These are phyloP conservation scores for Xylaria acuta DNA, from an alignment of 495 filamentous ascomycete genomes.

Conservation along the genomic window DNA sequence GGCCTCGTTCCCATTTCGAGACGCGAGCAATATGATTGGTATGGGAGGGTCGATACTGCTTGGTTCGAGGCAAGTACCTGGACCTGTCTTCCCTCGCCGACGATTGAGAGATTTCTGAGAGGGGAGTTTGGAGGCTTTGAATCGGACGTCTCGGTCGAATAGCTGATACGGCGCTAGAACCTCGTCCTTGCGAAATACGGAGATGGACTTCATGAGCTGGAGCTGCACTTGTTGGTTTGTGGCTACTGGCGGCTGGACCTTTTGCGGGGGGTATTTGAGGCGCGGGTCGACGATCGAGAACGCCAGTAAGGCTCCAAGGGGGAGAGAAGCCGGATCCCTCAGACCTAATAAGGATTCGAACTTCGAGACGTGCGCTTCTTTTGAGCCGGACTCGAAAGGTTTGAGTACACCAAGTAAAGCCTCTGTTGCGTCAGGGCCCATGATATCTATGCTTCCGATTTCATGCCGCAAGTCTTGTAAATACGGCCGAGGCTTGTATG, in stretches of 20 bases:
- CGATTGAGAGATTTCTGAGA: conserved; percentile 87
- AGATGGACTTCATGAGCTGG: conserved; percentile 57
- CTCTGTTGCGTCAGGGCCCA: conserved; percentile 84
- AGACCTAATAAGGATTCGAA: conserved; percentile 73
- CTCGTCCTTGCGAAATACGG: conserved; percentile 73
- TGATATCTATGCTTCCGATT: conserved; percentile 90
- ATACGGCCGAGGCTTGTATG: conserved; percentile 72
- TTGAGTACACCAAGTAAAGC: conserved; percentile 74
- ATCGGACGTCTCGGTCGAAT: conserved; percentile 72
- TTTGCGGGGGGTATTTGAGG: conserved; percentile 71
- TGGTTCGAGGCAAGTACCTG: conserved; percentile 67
- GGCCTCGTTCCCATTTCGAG: conserved; percentile 52
- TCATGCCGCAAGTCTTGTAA: conserved; percentile 94
- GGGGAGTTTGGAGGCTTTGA: conserved; percentile 65
- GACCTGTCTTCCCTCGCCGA: conserved; percentile 71
- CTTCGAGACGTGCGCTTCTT: conserved; percentile 55
- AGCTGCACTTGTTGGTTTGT: conserved; percentile 60
- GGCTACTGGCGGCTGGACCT: conserved; percentile 45
- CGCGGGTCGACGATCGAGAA: conserved; percentile 83
- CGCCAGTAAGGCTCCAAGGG: conserved; percentile 70
- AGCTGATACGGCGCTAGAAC: conserved; percentile 60
- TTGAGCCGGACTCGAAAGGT: conserved; percentile 50
- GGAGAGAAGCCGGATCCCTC: conserved; percentile 78
- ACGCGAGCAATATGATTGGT: conserved; percentile 75
- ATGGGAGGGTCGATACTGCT: conserved; percentile 77